phyloP scores from a whole-genome alignment of 1,139 yeast species.

The Hyphopichia fennica region DNA sequence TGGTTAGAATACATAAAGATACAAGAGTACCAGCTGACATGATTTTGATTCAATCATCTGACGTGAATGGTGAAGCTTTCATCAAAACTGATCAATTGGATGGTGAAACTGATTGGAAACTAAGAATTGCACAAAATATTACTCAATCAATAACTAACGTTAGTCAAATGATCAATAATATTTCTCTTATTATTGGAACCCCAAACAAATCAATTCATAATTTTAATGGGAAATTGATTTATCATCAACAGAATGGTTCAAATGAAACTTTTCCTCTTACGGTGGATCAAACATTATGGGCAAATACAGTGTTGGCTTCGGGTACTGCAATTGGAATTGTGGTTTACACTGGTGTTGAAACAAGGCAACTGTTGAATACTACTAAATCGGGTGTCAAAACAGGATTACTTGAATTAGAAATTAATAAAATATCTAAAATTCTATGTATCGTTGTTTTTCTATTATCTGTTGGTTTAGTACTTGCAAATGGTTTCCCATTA shows the following conservation, averaged over 20 bases:
- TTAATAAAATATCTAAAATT: constrained; percentile 83
- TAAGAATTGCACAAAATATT: constrained; percentile 70
- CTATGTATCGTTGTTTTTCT: constrained; percentile 83
- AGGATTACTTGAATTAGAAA: constrained; percentile 87
- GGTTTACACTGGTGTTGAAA: constrained; percentile 87
- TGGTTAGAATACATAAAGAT: constrained; percentile 79
- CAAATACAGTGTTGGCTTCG: constrained; percentile 93
- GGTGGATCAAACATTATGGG: constrained; percentile 96
- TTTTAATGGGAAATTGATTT: constrained; percentile 71
- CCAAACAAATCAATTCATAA: constrained; percentile 84
- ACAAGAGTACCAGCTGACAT: constrained; percentile 91
- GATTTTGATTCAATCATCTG: constrained; percentile 77
- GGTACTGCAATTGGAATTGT: constrained; percentile 89
- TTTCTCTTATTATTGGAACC: constrained; percentile 64
- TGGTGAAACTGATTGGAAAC: constrained; percentile 99
- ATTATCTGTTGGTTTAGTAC: constrained; percentile 74
- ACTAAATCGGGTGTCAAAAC: constrained; percentile 87
- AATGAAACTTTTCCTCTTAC: constrained; percentile 65
- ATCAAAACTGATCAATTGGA: constrained; percentile 96
- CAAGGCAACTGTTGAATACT: constrained; percentile 93
- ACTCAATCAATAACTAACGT: constrained; percentile 61
- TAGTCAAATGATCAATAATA: constrained; percentile 29
- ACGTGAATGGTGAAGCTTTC: constrained; percentile 77
- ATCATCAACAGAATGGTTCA: constrained; percentile 28
- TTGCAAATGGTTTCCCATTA: constrained; percentile 71